These are phyloP conservation scores for Sarocladium kiliense DNA, from an alignment of 2,329 filamentous ascomycete species.

Conservation along the genomic window DNA sequence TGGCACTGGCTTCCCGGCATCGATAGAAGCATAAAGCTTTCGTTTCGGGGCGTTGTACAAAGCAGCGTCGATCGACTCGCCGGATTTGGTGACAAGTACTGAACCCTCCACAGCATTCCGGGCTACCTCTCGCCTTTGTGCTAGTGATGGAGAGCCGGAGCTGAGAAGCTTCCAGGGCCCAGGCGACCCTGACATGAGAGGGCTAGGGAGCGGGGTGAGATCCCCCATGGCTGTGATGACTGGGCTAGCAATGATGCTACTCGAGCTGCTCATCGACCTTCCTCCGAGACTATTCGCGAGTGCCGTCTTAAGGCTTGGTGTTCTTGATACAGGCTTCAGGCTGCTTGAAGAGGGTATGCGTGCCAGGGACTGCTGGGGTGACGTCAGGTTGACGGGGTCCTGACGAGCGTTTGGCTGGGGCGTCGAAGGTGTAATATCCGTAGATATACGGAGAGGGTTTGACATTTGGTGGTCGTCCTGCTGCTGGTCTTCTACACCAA, in stretches of 20 bases:
- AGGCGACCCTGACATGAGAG: slow-evolving; percentile 59
- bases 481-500: background rate
- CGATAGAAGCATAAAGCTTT: slow-evolving; percentile 43
- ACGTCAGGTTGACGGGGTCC: slow-evolving; percentile 5
- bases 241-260: slow-evolving; percentile 66
- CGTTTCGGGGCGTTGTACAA: slow-evolving; percentile 50
- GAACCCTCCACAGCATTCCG: slow-evolving; percentile 21
- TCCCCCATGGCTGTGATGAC: slow-evolving; percentile 72
- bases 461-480: slow-evolving; percentile 10
- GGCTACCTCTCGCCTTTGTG: slow-evolving; percentile 6
- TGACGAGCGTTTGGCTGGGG: slow-evolving; percentile 5
- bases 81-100: slow-evolving; percentile 44
- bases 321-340: slow-evolving; percentile 50
- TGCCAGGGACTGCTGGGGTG: background rate
- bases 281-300: slow-evolving; percentile 44
- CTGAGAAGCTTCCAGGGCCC: slow-evolving; percentile 59
- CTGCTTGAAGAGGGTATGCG: slow-evolving; percentile 13
- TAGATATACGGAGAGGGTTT: slow-evolving; percentile 31
- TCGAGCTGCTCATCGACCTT: slow-evolving; percentile 50
- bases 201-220: slow-evolving; percentile 74
- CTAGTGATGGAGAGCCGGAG: slow-evolving; percentile 37
- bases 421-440: slow-evolving; percentile 23
- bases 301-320: slow-evolving; percentile 56
- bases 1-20: slow-evolving; percentile 24
- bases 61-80: slow-evolving; percentile 47